Evolutionary conservation across 805 yeast genomes (phyloP), one percentile per base, ranked within the genome.

Genomic region (Metschnikowia lachancei): DNA sequence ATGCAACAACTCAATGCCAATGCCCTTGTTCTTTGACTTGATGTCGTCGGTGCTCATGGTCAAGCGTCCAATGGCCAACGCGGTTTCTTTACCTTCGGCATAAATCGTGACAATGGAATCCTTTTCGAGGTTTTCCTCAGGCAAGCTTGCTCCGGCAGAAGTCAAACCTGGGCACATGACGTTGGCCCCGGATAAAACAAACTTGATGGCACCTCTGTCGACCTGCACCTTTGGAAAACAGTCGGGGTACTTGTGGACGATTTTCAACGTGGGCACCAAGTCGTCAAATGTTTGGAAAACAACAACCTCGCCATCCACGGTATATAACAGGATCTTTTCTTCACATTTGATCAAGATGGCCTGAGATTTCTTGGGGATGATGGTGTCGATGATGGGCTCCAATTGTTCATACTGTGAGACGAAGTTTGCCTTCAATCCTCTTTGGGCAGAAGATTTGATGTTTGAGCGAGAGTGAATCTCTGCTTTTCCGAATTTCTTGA

Each of bases 111-210:
- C 96, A 24, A 87, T 76, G n/a, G 83, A 73, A 44, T 77, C 95
- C 55, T 80, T 74, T 35, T 78, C 82, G 48, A 81, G 62, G 32
- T 83, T 80, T 26, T 83, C 83, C 19, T 83, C 91, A 17, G 97
- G 96, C 50, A 90, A 71, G 44, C 69, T 67, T 17, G 95, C 97
- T 35, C 97, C 96, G 2, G 84, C 76, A 16, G 94, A 82, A 0
- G 96, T 89, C 53, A 89, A 75, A 16, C 97, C 97, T 3, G 96
- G 96, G 67, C 97, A 91, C 98, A 91, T 91, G 60, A 91, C 87
- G 61, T 91, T 91, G 24, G 97, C 97, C 46, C 97, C 98, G 3
- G 95, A 85, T n/a, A 91, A 70, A 20, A 91, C 94, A 61, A 91
- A 91, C 66, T 91, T 91, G 64, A 91, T 91, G 42, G 98, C 98